Evolutionary conservation across 2,329 filamentous ascomycete species (phyloP), one percentile per base, ranked within the genome.

Genomic region (Penicillium sp.): DNA sequence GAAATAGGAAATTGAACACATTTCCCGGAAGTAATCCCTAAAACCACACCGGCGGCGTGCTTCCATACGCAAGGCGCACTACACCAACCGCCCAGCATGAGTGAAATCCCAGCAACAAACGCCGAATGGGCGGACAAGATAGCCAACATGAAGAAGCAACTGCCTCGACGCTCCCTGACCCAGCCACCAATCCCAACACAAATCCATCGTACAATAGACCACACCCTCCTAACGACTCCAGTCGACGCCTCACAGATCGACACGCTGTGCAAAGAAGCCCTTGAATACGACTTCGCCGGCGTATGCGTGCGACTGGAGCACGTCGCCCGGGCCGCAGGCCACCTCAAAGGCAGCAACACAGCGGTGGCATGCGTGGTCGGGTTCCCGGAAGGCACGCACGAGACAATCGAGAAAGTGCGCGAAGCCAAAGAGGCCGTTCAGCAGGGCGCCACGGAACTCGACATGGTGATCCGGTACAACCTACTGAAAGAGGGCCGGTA

Each of bases 351-450:
- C 42, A 69, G 71, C 7, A 61, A 62, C 6, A 73, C 79, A n/a
- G 68, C 69, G 22, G 73, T 82, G 19, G 77, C 78, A 39, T 78
- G 76, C 55, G 80, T 82, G 6, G 71, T 82, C 9, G 78, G 77
- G 21, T 82, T 82, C 61, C 80, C 77, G 46, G 78, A 81, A 60
- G 80, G 80, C 12, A 80, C 76, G 0, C 68, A 79, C 53, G 67
- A 74, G 42, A 75, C 77, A 0, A 60, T 68, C 3, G 64, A 71
- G 29, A 81, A 81, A 60, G 65, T 76, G n/a, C 63, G 61, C 19
- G 78, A 82, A 65, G 74, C 77, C 0, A 66, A 68, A 24, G 65
- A 68, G 10, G 77, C 78, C 13, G 64, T 80, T 32, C 57, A 62
- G 8, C 67, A 71, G 17, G 79, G 79, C 19, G 79, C 79, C 1